Percentiles rank a stretch among this genome's conserved stretches.
phyloP scores from a whole-genome alignment of 192 early-diverging fungal species.

The Spizellomyces punctatus region DNA sequence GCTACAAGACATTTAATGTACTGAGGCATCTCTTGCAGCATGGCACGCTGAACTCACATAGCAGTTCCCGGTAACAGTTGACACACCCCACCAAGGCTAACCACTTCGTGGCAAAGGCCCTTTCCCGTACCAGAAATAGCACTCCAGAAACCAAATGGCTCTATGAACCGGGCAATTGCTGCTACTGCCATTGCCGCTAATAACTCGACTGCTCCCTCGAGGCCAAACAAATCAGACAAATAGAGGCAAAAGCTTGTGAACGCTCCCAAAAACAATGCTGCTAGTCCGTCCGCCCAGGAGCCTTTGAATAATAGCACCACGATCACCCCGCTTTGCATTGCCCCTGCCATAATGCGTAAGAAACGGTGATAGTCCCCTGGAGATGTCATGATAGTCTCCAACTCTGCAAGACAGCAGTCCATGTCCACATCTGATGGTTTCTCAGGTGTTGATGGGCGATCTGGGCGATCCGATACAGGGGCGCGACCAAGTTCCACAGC shows the following conservation, averaged over 20 bases:
- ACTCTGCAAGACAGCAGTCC: constrained; percentile 17
- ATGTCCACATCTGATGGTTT: background rate
- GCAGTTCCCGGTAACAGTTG: constrained; percentile 28
- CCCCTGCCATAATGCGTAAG: constrained; percentile 20
- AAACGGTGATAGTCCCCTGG: constrained; percentile 21
- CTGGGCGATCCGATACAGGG: background rate
- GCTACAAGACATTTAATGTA: background rate
- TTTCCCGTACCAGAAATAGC: background rate
- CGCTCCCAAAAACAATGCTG: constrained; percentile 14
- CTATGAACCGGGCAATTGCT: constrained; percentile 10
- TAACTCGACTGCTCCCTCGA: constrained; percentile 17
- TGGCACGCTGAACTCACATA: constrained; percentile 8
- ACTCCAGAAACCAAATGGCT: constrained; percentile 12
- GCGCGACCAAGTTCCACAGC: background rate
- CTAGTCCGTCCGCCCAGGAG: constrained; percentile 29
- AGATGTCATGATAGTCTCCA: constrained; percentile 14
- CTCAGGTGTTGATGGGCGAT: background rate
- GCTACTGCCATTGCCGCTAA: constrained; percentile 19
- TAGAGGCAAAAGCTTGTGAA: background rate
- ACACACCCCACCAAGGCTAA: constrained; percentile 18
- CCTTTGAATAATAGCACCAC: constrained; percentile 30
- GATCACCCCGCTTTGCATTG: constrained; percentile 9
- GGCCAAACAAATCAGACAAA: constrained; percentile 19
- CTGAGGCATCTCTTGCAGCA: background rate
- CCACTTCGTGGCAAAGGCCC: constrained; percentile 31